Evolutionary conservation across 805 yeast genomes (phyloP).

Genomic region (Wickerhamomyces sydowiorum): DNA sequence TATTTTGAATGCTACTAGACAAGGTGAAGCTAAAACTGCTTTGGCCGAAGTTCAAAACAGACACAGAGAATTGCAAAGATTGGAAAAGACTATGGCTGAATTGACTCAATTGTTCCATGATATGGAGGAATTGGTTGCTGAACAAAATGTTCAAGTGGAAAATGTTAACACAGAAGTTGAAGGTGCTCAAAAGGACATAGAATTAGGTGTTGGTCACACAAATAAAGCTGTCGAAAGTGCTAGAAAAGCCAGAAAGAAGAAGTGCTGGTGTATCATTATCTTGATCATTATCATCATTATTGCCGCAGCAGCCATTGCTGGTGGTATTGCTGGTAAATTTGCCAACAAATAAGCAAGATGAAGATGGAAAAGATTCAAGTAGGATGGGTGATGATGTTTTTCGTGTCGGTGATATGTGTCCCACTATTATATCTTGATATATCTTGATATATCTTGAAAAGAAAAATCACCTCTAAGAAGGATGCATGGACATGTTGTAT

Average conservation of each 20-base stretch:
- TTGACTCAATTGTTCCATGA: conserved; percentile 91
- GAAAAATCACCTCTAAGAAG: no score
- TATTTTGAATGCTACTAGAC: conserved; percentile 74
- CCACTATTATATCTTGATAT: no score
- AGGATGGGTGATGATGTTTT: no score
- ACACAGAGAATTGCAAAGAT: conserved; percentile 90
- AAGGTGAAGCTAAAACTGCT: conserved; percentile 94
- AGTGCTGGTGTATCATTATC: conserved; percentile 72
- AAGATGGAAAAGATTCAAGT: not conserved
- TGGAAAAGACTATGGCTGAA: conserved; percentile 94
- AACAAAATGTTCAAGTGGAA: conserved; percentile 85
- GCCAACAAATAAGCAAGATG: not conserved
- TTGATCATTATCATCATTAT: conserved; percentile 68
- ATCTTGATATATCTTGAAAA: no score
- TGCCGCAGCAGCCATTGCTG: conserved; percentile 25
- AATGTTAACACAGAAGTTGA: conserved; percentile 76
- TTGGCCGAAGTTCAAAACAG: conserved; percentile 93
- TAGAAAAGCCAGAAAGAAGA: conserved; percentile 85
- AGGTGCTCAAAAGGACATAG: conserved; percentile 84
- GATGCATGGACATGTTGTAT: not conserved
- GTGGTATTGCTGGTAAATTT: conserved; percentile 2
- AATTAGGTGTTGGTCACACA: conserved; percentile 92
- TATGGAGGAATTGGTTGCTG: conserved; percentile 93
- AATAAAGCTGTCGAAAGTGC: conserved; percentile 86
- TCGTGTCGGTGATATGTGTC: no score